Percentiles rank a stretch among this genome's conserved stretches.
Evolutionary conservation across 768 basidiomycete species (phyloP).

Genomic region (Boletus subcaerulescens): DNA sequence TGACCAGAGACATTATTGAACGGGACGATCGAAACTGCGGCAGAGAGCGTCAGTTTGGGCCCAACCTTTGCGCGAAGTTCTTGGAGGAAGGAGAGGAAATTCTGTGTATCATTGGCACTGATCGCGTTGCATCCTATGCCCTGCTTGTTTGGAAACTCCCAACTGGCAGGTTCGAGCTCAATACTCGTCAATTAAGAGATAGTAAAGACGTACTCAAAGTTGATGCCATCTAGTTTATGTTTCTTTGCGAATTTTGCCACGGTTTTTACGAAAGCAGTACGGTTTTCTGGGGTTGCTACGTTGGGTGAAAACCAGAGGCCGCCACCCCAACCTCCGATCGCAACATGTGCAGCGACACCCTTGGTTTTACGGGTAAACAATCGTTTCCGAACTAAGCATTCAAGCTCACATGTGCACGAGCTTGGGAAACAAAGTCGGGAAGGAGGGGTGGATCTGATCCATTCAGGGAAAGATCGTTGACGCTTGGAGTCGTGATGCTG

Average conservation of each 20-base stretch:
- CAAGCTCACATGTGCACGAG: constrained; percentile 35
- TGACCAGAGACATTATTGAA: constrained; percentile 57
- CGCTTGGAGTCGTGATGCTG: constrained; percentile 35
- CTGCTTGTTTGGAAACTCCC: constrained; percentile 75
- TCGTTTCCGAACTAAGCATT: background rate
- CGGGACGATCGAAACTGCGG: constrained; percentile 63
- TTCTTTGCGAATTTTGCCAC: constrained; percentile 44
- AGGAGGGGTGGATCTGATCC: constrained; percentile 43
- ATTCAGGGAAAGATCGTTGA: constrained; percentile 29
- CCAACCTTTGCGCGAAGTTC: constrained; percentile 55
- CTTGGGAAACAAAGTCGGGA: constrained; percentile 51
- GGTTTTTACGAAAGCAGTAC: constrained; percentile 60
- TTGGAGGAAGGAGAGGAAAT: constrained; percentile 75
- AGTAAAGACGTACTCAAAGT: constrained; percentile 24
- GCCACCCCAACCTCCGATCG: constrained; percentile 73
- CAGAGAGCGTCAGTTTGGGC: constrained; percentile 59
- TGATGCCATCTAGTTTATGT: constrained; percentile 57
- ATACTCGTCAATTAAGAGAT: background rate
- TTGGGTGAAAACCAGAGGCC: constrained; percentile 60
- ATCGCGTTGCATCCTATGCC: constrained; percentile 73
- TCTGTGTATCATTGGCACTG: constrained; percentile 56
- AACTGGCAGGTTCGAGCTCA: constrained; percentile 44
- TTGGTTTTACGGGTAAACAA: constrained; percentile 24
- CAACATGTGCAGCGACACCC: constrained; percentile 55
- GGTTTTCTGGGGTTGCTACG: constrained; percentile 53